Percentiles rank a stretch among this genome's conserved stretches.
Conservation (phyloP, 805 yeast species). For the Clavispora carvajalis region DNA sequence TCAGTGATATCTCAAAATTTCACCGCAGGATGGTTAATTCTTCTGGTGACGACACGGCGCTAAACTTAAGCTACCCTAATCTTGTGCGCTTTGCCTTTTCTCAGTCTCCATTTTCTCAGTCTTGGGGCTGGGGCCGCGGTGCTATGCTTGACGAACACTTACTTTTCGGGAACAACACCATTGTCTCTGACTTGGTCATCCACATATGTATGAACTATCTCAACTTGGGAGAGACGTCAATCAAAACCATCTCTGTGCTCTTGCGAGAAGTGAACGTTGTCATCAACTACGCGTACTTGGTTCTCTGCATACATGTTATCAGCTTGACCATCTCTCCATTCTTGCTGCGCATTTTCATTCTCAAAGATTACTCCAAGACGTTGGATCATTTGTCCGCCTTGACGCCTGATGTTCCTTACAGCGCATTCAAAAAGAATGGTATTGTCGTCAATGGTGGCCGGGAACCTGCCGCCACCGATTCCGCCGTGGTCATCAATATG, state of each 20-base stretch:
- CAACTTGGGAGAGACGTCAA: constrained; percentile 3
- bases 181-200: constrained; percentile 1
- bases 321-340: constrained; percentile 17
- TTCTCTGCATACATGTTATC: constrained; percentile 25
- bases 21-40: constrained; percentile 1
- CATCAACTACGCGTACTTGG: constrained; percentile 17
- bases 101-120: constrained; percentile 2
- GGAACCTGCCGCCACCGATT: constrained; percentile 7
- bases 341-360: constrained; percentile 11
- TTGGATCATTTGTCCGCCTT: constrained; percentile 18
- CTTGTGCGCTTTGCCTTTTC: neutral
- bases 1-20: constrained; percentile 1
- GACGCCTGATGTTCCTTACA: constrained; percentile 18
- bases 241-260: constrained; percentile 6
- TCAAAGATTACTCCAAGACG: constrained; percentile 17
- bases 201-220: constrained; percentile 2
- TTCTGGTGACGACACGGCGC: neutral
- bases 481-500: constrained; percentile 12
- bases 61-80: neutral
- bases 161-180: neutral
- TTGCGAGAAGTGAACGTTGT: constrained; percentile 10
- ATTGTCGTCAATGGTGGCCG: constrained; percentile 4
- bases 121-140: neutral
- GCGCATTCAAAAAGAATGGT: constrained; percentile 11
- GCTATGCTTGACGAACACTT: neutral